Conservation (phyloP, 176 grass and related monocot species). For the Alopecurus myosuroides region DNA sequence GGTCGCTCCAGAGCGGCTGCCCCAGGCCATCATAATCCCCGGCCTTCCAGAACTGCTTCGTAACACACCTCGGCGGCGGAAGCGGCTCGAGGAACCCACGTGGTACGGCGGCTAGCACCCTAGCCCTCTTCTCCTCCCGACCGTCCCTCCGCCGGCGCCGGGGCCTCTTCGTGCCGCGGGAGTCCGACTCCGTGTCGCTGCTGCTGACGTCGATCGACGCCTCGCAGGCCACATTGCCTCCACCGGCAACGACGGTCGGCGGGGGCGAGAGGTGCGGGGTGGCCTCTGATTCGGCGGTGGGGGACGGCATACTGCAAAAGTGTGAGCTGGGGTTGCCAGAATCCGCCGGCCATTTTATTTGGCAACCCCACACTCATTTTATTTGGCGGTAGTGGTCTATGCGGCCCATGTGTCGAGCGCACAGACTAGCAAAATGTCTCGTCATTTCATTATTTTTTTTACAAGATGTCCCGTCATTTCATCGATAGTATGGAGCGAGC, state of each 20-base stretch:
- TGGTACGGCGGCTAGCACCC: slow-evolving; percentile 38
- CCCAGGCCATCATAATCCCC: slow-evolving; percentile 57
- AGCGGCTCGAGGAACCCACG: slow-evolving; percentile 60
- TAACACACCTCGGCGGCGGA: not conserved
- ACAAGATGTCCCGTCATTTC: no score
- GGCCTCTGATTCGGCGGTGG: not conserved
- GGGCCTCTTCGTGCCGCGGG: slow-evolving; percentile 18
- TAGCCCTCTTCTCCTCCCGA: slow-evolving; percentile 24
- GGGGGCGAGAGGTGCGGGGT: not conserved
- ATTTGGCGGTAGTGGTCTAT: not conserved
- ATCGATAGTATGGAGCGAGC: no score
- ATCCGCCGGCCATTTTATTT: not conserved
- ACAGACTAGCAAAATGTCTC: no score
- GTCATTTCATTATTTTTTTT: no score
- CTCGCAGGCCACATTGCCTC: not conserved
- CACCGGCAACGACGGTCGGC: not conserved
- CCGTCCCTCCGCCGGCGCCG: not conserved
- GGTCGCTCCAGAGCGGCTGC: slow-evolving; percentile 11
- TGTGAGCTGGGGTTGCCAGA: not conserved
- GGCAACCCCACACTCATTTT: not conserved
- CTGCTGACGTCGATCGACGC: slow-evolving; percentile 64
- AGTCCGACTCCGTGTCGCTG: slow-evolving; percentile 58
- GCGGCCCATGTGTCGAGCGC: not conserved
- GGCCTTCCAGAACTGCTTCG: slow-evolving; percentile 98
- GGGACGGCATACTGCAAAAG: not conserved